Base-by-base conservation (phyloP, 73 alveolate species). In the Uronychia setigera region DNA sequence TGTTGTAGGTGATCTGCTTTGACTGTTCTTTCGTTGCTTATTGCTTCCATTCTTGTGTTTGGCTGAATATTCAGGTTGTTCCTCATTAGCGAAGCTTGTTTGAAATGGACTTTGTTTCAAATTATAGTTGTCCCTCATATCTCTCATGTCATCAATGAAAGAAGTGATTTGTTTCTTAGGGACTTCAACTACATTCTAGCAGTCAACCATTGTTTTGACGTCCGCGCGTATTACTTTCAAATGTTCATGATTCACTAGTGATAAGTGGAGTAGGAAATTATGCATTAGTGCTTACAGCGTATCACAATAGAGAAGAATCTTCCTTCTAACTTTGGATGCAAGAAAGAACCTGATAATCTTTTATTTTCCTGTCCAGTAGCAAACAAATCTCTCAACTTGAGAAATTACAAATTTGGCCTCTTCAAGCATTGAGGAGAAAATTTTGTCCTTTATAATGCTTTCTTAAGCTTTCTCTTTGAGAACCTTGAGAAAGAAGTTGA, bases 221-320 rank as follows among this genome's bases (percentile, higher is more conserved):
- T 46, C 67, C n/a, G 5, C 19, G 5, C 19, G 5, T 11, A 46
- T 46, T 5, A 11, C 67, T 46, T 46, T 46, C n/a, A 46, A 19
- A 19, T 46, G 67, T 19, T 46, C 67, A 19, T 46, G 67, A 19
- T 46, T 46, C 5, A 46, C 67, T 19, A 46, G 19, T 5, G 67
- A 46, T 5, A 76, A 27, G 30, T 76, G 81, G n/a, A 76, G 59
- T 5, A 76, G 58, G 32, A 76, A 76, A 32, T 76, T 76, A 27
- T 76, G 28, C 81, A 76, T 76, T 26, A 76, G 28, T 29, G 28
- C 58, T 31, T 76, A 28, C 31, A 76, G 32, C 19, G 81, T 13
- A 27, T 76, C 81, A 30, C 81, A 76, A 27, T 76, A 76, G 58
- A 76, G 32, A 9, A 76, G 30, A 29, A 76, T 76, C 59, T 32